A percentile compares a stretch with the other conserved stretches of the same genome.
Evolutionary conservation across 768 basidiomycete genomes (phyloP).

Genomic region (Psilocybe tampanensis): DNA sequence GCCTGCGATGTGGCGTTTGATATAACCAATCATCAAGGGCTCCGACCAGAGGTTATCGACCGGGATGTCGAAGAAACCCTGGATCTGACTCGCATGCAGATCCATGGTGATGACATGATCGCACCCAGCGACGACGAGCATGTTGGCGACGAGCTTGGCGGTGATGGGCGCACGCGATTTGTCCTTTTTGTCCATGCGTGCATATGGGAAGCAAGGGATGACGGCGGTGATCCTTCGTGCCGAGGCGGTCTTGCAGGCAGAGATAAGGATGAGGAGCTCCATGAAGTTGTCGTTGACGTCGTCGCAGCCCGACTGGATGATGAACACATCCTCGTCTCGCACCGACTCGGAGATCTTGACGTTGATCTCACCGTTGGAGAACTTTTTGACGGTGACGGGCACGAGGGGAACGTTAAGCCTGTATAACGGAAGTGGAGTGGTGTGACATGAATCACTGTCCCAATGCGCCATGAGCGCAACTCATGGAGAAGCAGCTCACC

Average conservation of each 20-base stretch:
- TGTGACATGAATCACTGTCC: conserved; percentile 51
- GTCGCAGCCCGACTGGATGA: conserved; percentile 88
- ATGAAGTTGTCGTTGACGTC: conserved; percentile 97
- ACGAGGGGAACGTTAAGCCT: conserved; percentile 91
- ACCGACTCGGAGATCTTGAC: conserved; percentile 95
- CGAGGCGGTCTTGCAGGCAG: conserved; percentile 96
- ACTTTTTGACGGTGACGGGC: conserved; percentile 84
- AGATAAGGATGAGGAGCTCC: conserved; percentile 98
- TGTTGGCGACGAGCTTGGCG: conserved; percentile 97
- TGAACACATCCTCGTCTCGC: conserved; percentile 98
- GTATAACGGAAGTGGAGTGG: conserved; percentile 22
- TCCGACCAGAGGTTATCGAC: conserved; percentile 98
- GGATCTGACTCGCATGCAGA: conserved; percentile 95
- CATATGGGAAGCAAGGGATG: conserved; percentile 97
- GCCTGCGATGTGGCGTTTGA: conserved; percentile 82
- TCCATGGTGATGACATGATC: conserved; percentile 99
- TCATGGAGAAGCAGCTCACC: conserved; percentile 74
- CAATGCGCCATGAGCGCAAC: conserved; percentile 45
- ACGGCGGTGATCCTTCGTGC: conserved; percentile 96
- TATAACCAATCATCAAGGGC: conserved; percentile 92
- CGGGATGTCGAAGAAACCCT: conserved; percentile 98
- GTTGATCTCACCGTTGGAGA: conserved; percentile 94
- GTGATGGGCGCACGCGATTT: conserved; percentile 95
- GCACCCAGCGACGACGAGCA: conserved; percentile 95
- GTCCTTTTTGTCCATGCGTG: conserved; percentile 98